Evolutionary conservation across 2,329 filamentous ascomycete genomes (phyloP).

Genomic region (Arthroderma uncinatum): DNA sequence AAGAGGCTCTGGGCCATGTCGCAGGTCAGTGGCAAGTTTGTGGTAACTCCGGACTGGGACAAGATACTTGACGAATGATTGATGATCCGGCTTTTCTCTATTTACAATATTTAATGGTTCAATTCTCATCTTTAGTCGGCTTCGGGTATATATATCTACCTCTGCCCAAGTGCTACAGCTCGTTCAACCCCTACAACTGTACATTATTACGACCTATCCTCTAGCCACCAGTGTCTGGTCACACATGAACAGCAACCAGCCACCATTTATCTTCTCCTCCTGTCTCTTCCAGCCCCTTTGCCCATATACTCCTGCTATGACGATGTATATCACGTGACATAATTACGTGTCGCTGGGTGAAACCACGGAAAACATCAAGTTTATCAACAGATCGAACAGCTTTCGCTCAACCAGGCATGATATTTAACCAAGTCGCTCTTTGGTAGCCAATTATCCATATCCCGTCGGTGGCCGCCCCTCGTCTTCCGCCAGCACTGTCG

Average conservation of each 20-base stretch:
- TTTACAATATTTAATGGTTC: too few relatives aligned
- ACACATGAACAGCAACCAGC: background rate
- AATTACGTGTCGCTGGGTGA: background rate
- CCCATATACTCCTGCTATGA: background rate
- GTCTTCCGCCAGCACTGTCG: background rate
- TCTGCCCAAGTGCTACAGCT: background rate
- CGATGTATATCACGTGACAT: background rate
- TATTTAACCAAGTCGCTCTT: background rate
- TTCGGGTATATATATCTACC: too few relatives aligned
- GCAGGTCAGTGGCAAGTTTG: constrained; percentile 53
- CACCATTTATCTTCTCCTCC: background rate
- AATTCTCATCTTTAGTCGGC: too few relatives aligned
- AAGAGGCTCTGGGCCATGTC: constrained; percentile 46
- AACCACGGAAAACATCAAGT: background rate
- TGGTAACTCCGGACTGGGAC: constrained; percentile 51
- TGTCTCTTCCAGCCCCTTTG: background rate
- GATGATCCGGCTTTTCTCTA: background rate
- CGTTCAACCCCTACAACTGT: background rate
- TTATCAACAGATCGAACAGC: background rate
- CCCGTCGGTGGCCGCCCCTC: background rate
- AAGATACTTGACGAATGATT: constrained; percentile 32
- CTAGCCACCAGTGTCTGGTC: background rate
- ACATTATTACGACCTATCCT: background rate
- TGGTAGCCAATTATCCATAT: background rate
- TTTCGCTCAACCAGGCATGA: background rate